Percentiles rank a stretch among this genome's conserved stretches.
These are phyloP conservation scores for Dactylis glomerata DNA, from an alignment of 176 grass and related monocot genomes.

Conservation along the genomic window DNA sequence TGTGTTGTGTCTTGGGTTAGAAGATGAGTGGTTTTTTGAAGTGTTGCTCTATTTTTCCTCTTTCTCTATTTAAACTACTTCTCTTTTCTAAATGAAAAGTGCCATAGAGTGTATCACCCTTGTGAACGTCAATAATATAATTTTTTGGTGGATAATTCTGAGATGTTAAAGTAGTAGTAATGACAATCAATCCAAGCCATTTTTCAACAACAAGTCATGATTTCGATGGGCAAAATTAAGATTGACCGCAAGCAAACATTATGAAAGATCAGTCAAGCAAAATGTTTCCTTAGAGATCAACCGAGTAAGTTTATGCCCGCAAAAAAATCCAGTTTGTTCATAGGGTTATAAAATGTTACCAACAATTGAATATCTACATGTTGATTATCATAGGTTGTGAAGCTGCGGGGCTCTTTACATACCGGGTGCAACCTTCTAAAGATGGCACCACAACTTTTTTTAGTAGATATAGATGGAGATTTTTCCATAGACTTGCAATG, in stretches of 20 bases:
- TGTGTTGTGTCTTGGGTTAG: neutral
- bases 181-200: neutral
- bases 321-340: too few species aligned
- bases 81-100: neutral
- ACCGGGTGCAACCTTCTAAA: too few species aligned
- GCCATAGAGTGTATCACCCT: neutral
- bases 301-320: neutral
- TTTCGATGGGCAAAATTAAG: neutral
- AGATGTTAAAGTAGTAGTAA: neutral
- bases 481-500: too few species aligned
- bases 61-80: neutral
- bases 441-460: too few species aligned
- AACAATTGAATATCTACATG: too few species aligned
- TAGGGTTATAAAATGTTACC: too few species aligned
- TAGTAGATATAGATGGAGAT: too few species aligned
- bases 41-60: neutral
- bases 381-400: too few species aligned
- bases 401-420: too few species aligned
- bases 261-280: neutral
- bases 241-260: neutral
- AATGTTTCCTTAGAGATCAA: neutral
- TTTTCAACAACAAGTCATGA: neutral
- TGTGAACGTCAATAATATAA: neutral
- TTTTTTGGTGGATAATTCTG: neutral
- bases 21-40: conserved; percentile 3